These are phyloP conservation scores for Aspergillus sclerotioniger DNA, from an alignment of 495 filamentous ascomycete genomes.

Conservation along the genomic window DNA sequence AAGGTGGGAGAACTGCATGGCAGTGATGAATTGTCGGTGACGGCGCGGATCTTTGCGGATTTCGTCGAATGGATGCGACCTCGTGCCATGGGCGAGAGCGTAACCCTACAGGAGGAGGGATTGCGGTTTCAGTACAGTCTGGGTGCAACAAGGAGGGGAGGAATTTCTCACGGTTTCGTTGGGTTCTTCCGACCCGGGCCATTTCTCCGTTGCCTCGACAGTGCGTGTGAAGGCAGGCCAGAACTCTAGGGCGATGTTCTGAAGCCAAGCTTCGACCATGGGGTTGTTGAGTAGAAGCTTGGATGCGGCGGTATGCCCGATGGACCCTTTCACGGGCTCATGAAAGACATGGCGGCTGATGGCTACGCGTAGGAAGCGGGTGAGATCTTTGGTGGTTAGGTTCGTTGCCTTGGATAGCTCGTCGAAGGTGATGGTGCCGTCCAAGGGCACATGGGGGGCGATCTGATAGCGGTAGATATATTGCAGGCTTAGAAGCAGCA, in stretches of 20 bases:
- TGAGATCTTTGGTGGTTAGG: background rate
- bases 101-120: background rate
- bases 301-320: background rate
- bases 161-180: background rate
- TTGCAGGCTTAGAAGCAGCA: conserved; percentile 5
- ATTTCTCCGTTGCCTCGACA: background rate
- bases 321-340: background rate
- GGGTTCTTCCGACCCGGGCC: conserved; percentile 2
- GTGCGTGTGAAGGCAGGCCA: background rate
- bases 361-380: background rate
- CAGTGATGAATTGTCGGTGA: background rate
- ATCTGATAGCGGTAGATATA: conserved; percentile 2
- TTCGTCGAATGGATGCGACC: background rate
- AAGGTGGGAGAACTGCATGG: background rate
- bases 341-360: conserved; percentile 1
- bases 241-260: background rate
- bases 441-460: background rate
- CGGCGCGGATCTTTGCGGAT: background rate
- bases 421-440: background rate
- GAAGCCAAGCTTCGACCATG: background rate
- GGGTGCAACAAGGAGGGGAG: no score
- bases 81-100: background rate
- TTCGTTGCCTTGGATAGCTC: background rate
- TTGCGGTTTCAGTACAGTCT: no score
- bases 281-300: background rate